A percentile compares a stretch with the other conserved stretches of the same genome.
Evolutionary conservation across 129 eudicot species (phyloP).

Genomic region (Scalesia atractyloides): DNA sequence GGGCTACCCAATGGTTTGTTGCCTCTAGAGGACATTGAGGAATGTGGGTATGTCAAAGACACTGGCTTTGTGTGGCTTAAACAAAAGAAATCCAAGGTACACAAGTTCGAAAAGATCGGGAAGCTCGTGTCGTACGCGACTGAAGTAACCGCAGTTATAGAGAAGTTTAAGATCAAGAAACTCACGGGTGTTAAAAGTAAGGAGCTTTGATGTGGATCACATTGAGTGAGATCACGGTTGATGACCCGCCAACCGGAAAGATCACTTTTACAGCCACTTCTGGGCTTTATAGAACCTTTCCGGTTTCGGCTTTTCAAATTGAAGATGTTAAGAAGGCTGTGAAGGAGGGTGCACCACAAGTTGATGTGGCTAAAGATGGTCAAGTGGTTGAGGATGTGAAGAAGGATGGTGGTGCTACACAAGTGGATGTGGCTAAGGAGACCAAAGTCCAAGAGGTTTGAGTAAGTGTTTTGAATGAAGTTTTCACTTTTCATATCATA

Average conservation of each 20-base stretch:
- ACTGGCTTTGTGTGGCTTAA: slow-evolving; percentile 87
- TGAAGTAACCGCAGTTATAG: slow-evolving; percentile 61
- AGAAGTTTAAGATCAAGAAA: slow-evolving; percentile 63
- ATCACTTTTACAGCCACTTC: slow-evolving; percentile 64
- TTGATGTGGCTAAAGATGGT: slow-evolving; percentile 25
- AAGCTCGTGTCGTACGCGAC: slow-evolving; percentile 51
- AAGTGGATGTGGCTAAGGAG: slow-evolving; percentile 18
- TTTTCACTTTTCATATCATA: slow-evolving; percentile 22
- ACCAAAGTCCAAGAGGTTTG: slow-evolving; percentile 31
- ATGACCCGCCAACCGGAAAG: slow-evolving; percentile 54
- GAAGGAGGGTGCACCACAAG: not conserved
- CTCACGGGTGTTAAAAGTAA: slow-evolving; percentile 73
- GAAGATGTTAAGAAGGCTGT: slow-evolving; percentile 49
- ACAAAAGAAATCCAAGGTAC: slow-evolving; percentile 63
- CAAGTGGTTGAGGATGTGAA: slow-evolving; percentile 21
- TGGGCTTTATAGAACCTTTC: slow-evolving; percentile 58
- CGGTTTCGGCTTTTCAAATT: slow-evolving; percentile 59
- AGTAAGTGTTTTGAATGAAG: slow-evolving; percentile 20
- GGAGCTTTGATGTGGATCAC: slow-evolving; percentile 79
- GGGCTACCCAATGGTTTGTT: slow-evolving; percentile 74
- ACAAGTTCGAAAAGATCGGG: slow-evolving; percentile 65
- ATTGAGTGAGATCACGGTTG: slow-evolving; percentile 47
- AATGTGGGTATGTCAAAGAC: slow-evolving; percentile 64
- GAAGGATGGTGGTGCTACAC: slow-evolving; percentile 10
- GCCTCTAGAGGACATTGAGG: slow-evolving; percentile 65